These are phyloP conservation scores for Silybum marianum DNA, from an alignment of 129 eudicot species.

Conservation along the genomic window DNA sequence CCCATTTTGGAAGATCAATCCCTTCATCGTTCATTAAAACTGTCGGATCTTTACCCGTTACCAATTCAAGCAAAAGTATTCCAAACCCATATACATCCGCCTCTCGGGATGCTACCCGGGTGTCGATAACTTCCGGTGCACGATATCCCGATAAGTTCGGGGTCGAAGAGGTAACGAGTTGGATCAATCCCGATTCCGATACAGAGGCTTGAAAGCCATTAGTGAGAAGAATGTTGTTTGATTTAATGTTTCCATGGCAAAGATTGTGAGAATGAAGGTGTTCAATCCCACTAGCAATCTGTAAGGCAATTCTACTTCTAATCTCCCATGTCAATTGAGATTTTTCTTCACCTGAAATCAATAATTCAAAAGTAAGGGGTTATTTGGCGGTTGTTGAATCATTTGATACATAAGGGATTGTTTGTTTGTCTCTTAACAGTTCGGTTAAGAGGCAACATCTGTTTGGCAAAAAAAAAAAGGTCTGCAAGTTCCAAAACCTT, in stretches of 20 bases:
- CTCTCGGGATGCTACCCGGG: slow-evolving; percentile 38
- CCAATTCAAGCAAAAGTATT: slow-evolving; percentile 50
- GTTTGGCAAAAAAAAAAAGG: too few relatives aligned
- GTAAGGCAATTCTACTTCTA: slow-evolving; percentile 46
- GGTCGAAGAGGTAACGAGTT: slow-evolving; percentile 42
- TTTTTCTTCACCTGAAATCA: slow-evolving; percentile 23
- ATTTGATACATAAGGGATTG: too few relatives aligned
- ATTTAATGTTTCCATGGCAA: slow-evolving; percentile 57
- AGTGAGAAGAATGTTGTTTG: slow-evolving; percentile 50
- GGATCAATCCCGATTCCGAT: slow-evolving; percentile 50
- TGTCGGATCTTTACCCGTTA: slow-evolving; percentile 48
- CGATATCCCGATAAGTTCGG: slow-evolving; percentile 38
- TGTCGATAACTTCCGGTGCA: slow-evolving; percentile 57
- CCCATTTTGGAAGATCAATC: slow-evolving; percentile 46
- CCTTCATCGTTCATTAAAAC: slow-evolving; percentile 39
- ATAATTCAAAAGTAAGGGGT: background rate
- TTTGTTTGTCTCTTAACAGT: too few relatives aligned
- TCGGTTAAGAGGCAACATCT: too few relatives aligned
- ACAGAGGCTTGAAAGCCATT: slow-evolving; percentile 27
- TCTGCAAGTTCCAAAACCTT: too few relatives aligned
- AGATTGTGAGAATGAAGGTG: slow-evolving; percentile 48
- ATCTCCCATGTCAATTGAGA: slow-evolving; percentile 47
- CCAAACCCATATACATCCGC: slow-evolving; percentile 65
- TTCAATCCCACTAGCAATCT: slow-evolving; percentile 48
- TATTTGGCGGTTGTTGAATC: too few relatives aligned